These are phyloP conservation scores for Solanum medicagineum DNA, from an alignment of 257 asterid species.

Conservation along the genomic window DNA sequence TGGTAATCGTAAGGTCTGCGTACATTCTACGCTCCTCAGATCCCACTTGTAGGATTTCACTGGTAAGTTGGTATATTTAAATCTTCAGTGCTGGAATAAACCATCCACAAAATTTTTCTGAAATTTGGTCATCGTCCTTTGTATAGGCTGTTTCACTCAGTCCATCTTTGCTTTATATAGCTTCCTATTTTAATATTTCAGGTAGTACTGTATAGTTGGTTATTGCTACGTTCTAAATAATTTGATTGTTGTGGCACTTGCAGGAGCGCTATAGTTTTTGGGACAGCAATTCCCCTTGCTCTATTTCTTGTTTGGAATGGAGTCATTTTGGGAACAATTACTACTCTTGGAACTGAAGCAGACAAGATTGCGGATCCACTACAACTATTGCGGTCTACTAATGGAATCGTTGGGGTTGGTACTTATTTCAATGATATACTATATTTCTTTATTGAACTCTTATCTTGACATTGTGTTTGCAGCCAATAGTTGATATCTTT, in stretches of 20 bases:
- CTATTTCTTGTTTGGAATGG: slow-evolving; percentile 87
- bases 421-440: not conserved
- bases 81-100: not conserved
- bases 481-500: slow-evolving; percentile 83
- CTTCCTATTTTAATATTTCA: not conserved
- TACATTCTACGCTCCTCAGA: too few relatives aligned
- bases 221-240: not conserved
- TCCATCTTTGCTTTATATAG: not conserved
- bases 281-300: slow-evolving; percentile 77
- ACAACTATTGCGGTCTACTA: slow-evolving; percentile 52
- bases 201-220: not conserved
- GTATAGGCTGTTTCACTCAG: not conserved
- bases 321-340: slow-evolving; percentile 73
- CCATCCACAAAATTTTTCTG: not conserved
- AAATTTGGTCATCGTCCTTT: not conserved
- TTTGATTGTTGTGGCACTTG: slow-evolving; percentile 16
- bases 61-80: not conserved
- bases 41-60: too few relatives aligned
- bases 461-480: slow-evolving; percentile 9
- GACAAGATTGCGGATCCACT: slow-evolving; percentile 44
- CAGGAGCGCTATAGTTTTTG: slow-evolving; percentile 77
- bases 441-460: not conserved
- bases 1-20: too few relatives aligned
- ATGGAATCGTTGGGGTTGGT: slow-evolving; percentile 73
- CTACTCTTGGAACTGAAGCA: slow-evolving; percentile 29